Percentiles rank a stretch among this genome's conserved stretches.
Evolutionary conservation across 306 rosid genomes (phyloP).

Genomic region (Lathyrus aphaca): DNA sequence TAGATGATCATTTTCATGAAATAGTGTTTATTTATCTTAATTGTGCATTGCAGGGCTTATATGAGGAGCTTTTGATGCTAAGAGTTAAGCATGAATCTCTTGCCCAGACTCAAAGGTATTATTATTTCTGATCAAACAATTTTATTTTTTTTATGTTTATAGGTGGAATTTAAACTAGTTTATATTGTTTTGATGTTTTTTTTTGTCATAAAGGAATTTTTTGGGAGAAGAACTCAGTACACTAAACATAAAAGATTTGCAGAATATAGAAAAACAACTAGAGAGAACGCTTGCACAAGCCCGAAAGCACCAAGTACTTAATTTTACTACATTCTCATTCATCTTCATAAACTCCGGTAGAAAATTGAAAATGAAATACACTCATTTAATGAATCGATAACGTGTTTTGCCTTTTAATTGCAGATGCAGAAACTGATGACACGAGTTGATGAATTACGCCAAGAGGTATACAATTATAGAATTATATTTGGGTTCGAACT

Average conservation of each 20-base stretch:
- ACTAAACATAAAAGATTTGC: conserved; percentile 64
- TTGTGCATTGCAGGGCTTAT: conserved; percentile 45
- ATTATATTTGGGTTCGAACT: no score
- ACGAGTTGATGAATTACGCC: conserved; percentile 54
- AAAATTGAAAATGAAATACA: neutral
- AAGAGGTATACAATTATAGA: conserved; percentile 44
- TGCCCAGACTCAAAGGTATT: conserved; percentile 66
- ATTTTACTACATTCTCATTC: neutral
- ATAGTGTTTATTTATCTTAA: neutral
- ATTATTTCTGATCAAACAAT: neutral
- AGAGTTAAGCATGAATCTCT: conserved; percentile 66
- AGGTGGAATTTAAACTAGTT: neutral
- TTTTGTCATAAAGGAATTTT: conserved; percentile 52
- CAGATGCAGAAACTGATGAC: conserved; percentile 57
- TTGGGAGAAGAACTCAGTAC: conserved; percentile 75
- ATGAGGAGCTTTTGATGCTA: conserved; percentile 55
- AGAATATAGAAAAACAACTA: conserved; percentile 67
- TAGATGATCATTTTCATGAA: neutral
- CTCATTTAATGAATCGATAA: neutral
- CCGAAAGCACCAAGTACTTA: conserved; percentile 68
- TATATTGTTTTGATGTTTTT: neutral
- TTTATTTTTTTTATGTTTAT: neutral
- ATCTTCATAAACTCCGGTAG: neutral
- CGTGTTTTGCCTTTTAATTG: conserved; percentile 15
- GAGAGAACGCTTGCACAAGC: conserved; percentile 65